Conservation (phyloP, 176 grass and related monocot species). For the Aegilops umbellulata region DNA sequence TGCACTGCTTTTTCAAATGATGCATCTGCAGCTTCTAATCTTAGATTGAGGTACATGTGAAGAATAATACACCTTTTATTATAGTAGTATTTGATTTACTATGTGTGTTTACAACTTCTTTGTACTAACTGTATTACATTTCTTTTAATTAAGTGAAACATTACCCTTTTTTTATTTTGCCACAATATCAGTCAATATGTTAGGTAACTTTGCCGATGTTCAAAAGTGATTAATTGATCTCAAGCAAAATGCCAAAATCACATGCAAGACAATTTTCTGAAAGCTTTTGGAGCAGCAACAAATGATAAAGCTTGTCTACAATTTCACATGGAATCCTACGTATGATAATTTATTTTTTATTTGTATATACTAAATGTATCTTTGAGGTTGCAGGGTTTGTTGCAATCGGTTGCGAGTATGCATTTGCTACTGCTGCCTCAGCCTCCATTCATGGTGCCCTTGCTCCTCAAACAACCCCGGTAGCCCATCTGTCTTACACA, state of each 20-base stretch:
- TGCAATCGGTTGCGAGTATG: constrained; percentile 47
- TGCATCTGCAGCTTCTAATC: neutral
- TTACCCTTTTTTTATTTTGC: neutral
- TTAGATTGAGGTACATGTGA: neutral
- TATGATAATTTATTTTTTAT: neutral
- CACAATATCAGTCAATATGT: neutral
- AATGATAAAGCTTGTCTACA: neutral
- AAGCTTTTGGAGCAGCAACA: neutral
- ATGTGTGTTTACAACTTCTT: neutral
- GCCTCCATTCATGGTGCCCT: constrained; percentile 21
- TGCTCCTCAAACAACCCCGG: constrained; percentile 38
- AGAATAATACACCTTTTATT: neutral
- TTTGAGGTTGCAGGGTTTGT: constrained; percentile 21
- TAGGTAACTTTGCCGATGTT: neutral
- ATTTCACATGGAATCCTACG: neutral
- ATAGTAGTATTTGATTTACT: neutral
- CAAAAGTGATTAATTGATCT: neutral
- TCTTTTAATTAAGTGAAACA: neutral
- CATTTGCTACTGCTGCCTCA: neutral
- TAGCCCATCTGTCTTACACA: neutral
- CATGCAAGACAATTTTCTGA: neutral
- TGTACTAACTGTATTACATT: neutral
- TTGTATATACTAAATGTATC: neutral
- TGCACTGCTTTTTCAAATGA: neutral
- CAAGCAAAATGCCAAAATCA: neutral